Conservation (phyloP, 805 yeast genomes). For the Pichia deserticola region DNA sequence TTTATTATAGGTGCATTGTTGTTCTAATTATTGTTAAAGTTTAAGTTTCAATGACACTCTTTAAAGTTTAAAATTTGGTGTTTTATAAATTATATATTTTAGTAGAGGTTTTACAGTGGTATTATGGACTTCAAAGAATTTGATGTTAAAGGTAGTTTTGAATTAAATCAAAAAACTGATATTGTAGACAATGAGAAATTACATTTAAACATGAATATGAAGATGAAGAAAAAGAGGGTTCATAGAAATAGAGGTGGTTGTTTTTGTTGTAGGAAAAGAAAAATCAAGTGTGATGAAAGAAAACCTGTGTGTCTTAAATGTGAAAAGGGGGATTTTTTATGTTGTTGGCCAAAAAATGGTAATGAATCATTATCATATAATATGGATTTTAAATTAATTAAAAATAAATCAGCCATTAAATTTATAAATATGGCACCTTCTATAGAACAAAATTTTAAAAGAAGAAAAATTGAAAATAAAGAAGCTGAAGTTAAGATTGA, state of each 20-base stretch:
- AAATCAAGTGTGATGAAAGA: constrained; percentile 21
- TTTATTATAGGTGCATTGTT: no score
- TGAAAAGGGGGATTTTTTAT: constrained; percentile 5
- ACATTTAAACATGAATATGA: neutral
- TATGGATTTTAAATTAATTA: constrained; percentile 13
- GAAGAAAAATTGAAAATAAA: neutral
- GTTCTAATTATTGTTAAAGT: no score
- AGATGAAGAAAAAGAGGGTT: neutral
- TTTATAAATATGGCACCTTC: constrained; percentile 1
- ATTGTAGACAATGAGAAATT: no score
- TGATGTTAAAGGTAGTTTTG: no score
- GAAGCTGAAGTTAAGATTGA: neutral
- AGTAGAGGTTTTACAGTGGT: no score
- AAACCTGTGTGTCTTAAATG: constrained; percentile 18
- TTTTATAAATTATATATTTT: no score
- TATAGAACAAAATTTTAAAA: neutral
- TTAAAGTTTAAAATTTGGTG: no score
- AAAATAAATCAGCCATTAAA: neutral
- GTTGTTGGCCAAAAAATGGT: constrained; percentile 16
- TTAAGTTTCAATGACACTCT: no score
- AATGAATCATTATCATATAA: constrained; percentile 13
- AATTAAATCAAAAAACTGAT: no score
- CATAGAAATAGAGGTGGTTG: constrained; percentile 16
- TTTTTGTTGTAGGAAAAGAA: constrained; percentile 22
- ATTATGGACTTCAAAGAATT: no score